Base-by-base conservation (phyloP, 768 basidiomycete species). In the Crepidotus variabilis region DNA sequence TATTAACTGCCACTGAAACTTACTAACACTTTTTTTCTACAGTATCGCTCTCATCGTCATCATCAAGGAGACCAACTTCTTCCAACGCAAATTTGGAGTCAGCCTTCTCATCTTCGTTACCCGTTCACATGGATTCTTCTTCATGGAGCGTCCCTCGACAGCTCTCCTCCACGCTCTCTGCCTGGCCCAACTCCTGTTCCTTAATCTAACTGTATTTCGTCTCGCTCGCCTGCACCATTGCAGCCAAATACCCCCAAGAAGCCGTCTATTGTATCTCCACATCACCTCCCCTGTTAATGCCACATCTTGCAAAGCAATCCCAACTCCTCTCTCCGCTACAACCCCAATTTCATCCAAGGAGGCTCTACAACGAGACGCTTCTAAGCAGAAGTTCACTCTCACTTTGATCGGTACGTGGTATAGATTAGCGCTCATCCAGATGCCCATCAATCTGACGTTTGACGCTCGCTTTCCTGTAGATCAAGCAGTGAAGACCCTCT, bases 61-160 rank as follows among this genome's bases (percentile, higher is more conserved):
- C 69, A 94, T 94, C 77, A 73, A 92, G 69, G 79, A 92, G 77
- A 92, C 95, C 18, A 75, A 63, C 50, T 98, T 94, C 84, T 98
- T 98, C 88, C 84, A 90, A 65, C 71, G 83, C 75, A 88, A 84
- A 65, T 98, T 98, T 69, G 81, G 84, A 55, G 95, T 94, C 51
- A 64, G 71, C 0, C 80, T 90, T 1, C 80, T 98, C 61, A 97
- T 96, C 77, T 96, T 96, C 78, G 85, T 95, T 72, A 96, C 94
- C 39, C 92, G 94, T 76, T 86, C 94, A 62, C 94, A 95, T 66
- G 80, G 88, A 9, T 94, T 92, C 84, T 95, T 94, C 90, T 96
- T 94, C 81, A 92, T 92, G 90, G 93, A 96, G 72, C 87, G 92
- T 52, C 93, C 93, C 5, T 97, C 96, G 33, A 75, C 78, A 28